Percentiles rank a stretch among this genome's conserved stretches.
These are phyloP conservation scores for Paramecium sexaurelia DNA, from an alignment of 73 alveolate genomes.

Conservation along the genomic window DNA sequence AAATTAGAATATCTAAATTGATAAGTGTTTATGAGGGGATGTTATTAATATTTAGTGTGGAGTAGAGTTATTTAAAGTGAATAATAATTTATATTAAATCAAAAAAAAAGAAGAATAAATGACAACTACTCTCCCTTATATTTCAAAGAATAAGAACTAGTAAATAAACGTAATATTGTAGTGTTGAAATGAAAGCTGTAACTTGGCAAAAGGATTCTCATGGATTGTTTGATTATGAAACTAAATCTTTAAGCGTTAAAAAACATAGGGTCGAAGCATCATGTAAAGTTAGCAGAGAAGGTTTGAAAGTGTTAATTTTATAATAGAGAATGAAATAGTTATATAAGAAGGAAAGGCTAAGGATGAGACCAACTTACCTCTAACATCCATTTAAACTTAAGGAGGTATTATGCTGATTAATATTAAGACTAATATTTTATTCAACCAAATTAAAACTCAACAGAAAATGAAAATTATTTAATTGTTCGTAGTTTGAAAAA, in stretches of 20 bases:
- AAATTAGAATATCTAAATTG: not conserved
- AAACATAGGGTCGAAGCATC: slow-evolving; percentile 44
- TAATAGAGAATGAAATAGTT: slow-evolving; percentile 37
- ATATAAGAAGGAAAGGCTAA: not conserved
- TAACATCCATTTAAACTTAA: not conserved
- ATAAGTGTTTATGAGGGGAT: not conserved
- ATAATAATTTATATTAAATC: not conserved
- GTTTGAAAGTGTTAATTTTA: slow-evolving; percentile 12
- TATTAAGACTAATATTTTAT: not conserved
- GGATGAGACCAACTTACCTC: not conserved
- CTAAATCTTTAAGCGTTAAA: slow-evolving; percentile 72
- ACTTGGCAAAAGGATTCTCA: slow-evolving; percentile 91
- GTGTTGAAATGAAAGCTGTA: slow-evolving; percentile 75
- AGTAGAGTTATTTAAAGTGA: not conserved
- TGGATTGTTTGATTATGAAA: slow-evolving; percentile 89
- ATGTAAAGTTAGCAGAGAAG: slow-evolving; percentile 62
- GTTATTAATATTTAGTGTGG: not conserved
- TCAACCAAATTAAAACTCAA: not conserved
- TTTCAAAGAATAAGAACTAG: slow-evolving; percentile 46
- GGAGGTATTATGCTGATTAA: not conserved
- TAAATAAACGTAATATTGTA: not conserved
- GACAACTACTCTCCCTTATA: slow-evolving; percentile 39
- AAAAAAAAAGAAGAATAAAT: not conserved
- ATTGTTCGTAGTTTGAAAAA: slow-evolving; percentile 68
- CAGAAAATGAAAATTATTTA: slow-evolving; percentile 46